Evolutionary conservation across 306 rosid genomes (phyloP).

Genomic region (Prunus salicina): DNA sequence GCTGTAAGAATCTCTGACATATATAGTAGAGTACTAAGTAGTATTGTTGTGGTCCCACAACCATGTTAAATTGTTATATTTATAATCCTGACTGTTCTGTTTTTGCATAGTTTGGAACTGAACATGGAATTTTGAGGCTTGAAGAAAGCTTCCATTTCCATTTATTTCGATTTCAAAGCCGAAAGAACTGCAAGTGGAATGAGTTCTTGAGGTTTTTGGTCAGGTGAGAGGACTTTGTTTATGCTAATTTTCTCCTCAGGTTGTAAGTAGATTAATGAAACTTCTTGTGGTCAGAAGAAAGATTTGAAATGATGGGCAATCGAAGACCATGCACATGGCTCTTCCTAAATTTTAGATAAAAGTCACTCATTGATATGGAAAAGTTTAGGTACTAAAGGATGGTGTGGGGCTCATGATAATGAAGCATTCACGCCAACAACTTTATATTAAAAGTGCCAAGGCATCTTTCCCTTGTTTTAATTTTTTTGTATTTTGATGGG

Average conservation of each 20-base stretch:
- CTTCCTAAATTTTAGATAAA: slow-evolving; percentile 12
- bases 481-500: background rate
- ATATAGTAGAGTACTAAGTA: background rate
- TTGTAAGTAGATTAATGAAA: background rate
- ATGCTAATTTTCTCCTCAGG: background rate
- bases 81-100: too few species aligned
- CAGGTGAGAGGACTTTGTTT: too few species aligned
- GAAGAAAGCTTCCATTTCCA: background rate
- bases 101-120: too few species aligned
- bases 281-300: background rate
- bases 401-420: slow-evolving; percentile 30
- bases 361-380: slow-evolving; percentile 24
- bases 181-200: background rate
- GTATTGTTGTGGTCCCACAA: background rate
- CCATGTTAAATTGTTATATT: too few species aligned
- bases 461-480: background rate
- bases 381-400: slow-evolving; percentile 8
- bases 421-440: slow-evolving; percentile 26
- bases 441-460: slow-evolving; percentile 11
- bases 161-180: background rate
- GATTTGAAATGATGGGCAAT: slow-evolving; percentile 10
- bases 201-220: too few species aligned
- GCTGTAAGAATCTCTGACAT: background rate
- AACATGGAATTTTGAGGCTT: background rate
- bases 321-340: slow-evolving; percentile 50